Base-by-base conservation (phyloP, 1,139 yeast species). In the Hansenula sp. region DNA sequence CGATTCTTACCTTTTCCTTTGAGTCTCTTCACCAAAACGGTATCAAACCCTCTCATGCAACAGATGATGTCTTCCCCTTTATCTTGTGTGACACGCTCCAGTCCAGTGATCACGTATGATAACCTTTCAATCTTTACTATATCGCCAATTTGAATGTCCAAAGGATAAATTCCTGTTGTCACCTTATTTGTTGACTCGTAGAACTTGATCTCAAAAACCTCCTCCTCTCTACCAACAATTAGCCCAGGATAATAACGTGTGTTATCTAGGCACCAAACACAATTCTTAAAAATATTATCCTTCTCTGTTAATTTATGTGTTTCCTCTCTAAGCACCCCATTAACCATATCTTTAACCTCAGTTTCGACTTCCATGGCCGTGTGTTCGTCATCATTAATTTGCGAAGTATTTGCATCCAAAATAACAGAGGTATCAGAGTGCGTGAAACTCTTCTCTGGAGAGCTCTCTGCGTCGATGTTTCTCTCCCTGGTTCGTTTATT, bases 1-100 rank as follows among this genome's bases (percentile, higher is more conserved):
- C 27, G 34, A 24, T 36, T 42, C 33, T 44, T 47, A 8, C 56
- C 56, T 28, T 50, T 46, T 16, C 55, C 52, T 28, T 51, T 48
- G 22, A 57, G 43, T 36, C 61, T 61, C 41, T 56, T 60, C 8
- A 73, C 56, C 45, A 65, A 56, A 2, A 77, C 70, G 3, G 67
- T 57, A 54, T 79, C 79, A 53, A 65, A 81, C 0, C 88, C 88
- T 50, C 87, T 60, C 41, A 79, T 65, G 52, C 87, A 80, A 32
- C 65, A 57, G 6, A 79, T 69, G 0, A 50, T 41, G 25, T 45
- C 32, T 7, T 40, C 51, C 8, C 38, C 39, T 19, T 43, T 27
- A 9, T 32, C 16, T 16, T 16, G 21, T 31, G 34, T 26, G n/a
- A 37, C 45, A 37, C 63, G 55, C 32, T 64, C 60, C 30, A 81